phyloP scores from a whole-genome alignment of 306 rosid genomes.

The Coriaria nepalensis region DNA sequence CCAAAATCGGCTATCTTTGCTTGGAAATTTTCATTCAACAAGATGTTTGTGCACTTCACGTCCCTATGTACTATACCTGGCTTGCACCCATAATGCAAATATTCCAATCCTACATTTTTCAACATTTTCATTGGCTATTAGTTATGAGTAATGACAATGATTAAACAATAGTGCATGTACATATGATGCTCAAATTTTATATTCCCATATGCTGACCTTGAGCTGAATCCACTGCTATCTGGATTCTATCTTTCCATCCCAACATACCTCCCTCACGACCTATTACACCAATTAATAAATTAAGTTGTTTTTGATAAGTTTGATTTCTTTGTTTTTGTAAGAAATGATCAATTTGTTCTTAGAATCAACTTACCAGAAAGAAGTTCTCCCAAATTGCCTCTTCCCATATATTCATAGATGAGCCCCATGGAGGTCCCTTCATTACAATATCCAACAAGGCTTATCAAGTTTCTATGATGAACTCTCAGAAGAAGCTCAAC shows the following conservation, averaged over 20 bases:
- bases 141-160: too few species aligned
- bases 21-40: slow-evolving; percentile 8
- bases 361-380: slow-evolving; percentile 23
- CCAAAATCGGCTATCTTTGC: slow-evolving; percentile 16
- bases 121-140: too few species aligned
- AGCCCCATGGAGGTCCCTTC: slow-evolving; percentile 35
- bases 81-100: slow-evolving; percentile 10
- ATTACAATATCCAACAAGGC: slow-evolving; percentile 38
- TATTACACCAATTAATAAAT: background rate
- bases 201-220: slow-evolving; percentile 5
- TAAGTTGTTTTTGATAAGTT: too few species aligned
- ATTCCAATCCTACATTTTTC: slow-evolving; percentile 9
- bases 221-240: slow-evolving; percentile 15
- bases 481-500: slow-evolving; percentile 34
- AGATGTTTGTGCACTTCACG: slow-evolving; percentile 14
- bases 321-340: too few species aligned
- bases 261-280: slow-evolving; percentile 6
- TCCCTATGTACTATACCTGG: slow-evolving; percentile 18
- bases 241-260: slow-evolving; percentile 12
- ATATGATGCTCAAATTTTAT: background rate
- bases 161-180: background rate
- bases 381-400: slow-evolving; percentile 28
- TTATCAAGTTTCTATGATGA: slow-evolving; percentile 41
- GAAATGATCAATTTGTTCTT: background rate
- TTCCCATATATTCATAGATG: slow-evolving; percentile 43